A percentile compares a stretch with the other conserved stretches of the same genome.
These are phyloP conservation scores for Cucurbita maxima DNA, from an alignment of 306 rosid species.

Conservation along the genomic window DNA sequence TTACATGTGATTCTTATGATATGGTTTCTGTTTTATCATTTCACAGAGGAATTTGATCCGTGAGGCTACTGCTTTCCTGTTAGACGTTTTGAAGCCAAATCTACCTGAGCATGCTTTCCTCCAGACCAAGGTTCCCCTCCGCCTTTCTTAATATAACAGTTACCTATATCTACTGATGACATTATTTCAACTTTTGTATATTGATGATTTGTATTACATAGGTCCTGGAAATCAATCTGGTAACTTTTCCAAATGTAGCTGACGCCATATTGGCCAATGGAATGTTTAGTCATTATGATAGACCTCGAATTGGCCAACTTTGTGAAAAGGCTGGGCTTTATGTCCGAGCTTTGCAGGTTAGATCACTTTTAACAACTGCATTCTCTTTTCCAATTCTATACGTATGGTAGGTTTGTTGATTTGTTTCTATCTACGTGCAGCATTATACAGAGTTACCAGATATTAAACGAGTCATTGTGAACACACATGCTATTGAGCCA, in stretches of 20 bases:
- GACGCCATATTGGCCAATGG: slow-evolving; percentile 98
- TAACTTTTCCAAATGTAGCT: slow-evolving; percentile 93
- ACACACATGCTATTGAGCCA: slow-evolving; percentile 98
- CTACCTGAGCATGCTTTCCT: slow-evolving; percentile 84
- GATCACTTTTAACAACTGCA: slow-evolving; percentile 17
- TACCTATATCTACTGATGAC: neutral
- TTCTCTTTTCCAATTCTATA: neutral
- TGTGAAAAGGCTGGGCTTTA: slow-evolving; percentile 97
- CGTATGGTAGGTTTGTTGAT: neutral
- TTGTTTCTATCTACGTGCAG: slow-evolving; percentile 36
- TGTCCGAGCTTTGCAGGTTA: slow-evolving; percentile 88
- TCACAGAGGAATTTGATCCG: slow-evolving; percentile 89
- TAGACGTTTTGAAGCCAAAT: slow-evolving; percentile 95
- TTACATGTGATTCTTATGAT: neutral
- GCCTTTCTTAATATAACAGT: neutral
- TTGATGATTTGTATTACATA: slow-evolving; percentile 19
- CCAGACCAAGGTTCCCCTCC: slow-evolving; percentile 68
- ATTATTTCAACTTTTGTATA: slow-evolving; percentile 7
- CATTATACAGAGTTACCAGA: slow-evolving; percentile 97
- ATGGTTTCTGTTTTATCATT: slow-evolving; percentile 8
- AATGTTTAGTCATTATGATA: slow-evolving; percentile 96
- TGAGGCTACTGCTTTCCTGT: slow-evolving; percentile 93
- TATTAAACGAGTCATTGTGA: slow-evolving; percentile 88
- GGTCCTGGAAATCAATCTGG: slow-evolving; percentile 96
- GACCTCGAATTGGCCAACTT: slow-evolving; percentile 92